Evolutionary conservation across 495 filamentous ascomycete genomes (phyloP).

Genomic region (Hypoxylon intermedium): DNA sequence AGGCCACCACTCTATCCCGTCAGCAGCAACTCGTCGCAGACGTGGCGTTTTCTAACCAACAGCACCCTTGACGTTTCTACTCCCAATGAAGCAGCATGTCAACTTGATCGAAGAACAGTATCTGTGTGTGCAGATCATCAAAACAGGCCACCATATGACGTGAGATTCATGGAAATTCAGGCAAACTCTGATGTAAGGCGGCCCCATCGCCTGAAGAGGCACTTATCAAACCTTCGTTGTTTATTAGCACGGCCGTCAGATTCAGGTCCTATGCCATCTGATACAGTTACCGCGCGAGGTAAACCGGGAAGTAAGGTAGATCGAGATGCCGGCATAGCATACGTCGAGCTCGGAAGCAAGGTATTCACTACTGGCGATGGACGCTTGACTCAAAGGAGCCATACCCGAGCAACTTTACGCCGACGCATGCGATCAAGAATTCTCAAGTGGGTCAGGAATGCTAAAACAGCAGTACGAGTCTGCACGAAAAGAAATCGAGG

Average conservation of each 20-base stretch:
- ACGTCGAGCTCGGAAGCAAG: slow-evolving; percentile 13
- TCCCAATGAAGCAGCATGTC: background rate
- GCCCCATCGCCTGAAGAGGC: slow-evolving; percentile 30
- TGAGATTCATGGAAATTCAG: slow-evolving; percentile 8
- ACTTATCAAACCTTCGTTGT: slow-evolving; percentile 37
- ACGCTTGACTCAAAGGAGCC: slow-evolving; percentile 3
- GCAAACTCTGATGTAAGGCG: slow-evolving; percentile 11
- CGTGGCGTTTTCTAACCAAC: background rate
- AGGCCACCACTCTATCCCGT: slow-evolving; percentile 6
- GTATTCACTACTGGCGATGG: background rate
- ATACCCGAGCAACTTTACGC: slow-evolving; percentile 13
- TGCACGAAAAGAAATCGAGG: slow-evolving; percentile 29
- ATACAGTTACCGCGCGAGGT: background rate
- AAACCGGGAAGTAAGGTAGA: background rate
- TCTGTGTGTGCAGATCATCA: background rate
- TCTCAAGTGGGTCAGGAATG: slow-evolving; percentile 37
- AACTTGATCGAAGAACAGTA: background rate
- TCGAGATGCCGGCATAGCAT: slow-evolving; percentile 1
- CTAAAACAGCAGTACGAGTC: slow-evolving; percentile 37
- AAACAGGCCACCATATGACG: slow-evolving; percentile 7
- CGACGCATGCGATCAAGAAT: slow-evolving; percentile 35
- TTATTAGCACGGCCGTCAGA: slow-evolving; percentile 22
- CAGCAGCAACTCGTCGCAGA: slow-evolving; percentile 8
- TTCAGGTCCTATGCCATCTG: slow-evolving; percentile 3
- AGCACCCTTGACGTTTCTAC: background rate